Conservation (phyloP, 306 rosid species). For the Astragalus glycyphyllos region DNA sequence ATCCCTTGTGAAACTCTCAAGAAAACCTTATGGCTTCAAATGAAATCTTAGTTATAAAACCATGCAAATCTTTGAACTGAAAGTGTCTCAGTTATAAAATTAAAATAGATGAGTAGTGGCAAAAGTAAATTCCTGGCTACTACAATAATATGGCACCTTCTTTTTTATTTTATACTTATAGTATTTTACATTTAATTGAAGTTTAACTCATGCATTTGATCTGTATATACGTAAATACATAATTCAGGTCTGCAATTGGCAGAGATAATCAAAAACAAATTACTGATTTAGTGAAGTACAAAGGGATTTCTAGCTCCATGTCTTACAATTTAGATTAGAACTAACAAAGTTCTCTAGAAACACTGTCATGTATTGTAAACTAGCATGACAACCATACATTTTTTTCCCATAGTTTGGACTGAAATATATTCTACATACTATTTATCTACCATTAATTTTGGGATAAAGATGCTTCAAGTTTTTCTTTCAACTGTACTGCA, state of each 20-base stretch:
- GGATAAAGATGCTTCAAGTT: conserved; percentile 70
- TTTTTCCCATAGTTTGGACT: conserved; percentile 28
- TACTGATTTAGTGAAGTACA: conserved; percentile 24
- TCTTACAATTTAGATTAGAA: conserved; percentile 26
- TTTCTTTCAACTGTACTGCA: conserved; percentile 77
- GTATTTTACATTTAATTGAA: conserved; percentile 9
- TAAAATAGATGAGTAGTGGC: background rate
- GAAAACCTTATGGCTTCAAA: background rate
- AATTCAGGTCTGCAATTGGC: background rate
- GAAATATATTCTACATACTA: conserved; percentile 39
- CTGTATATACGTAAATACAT: conserved; percentile 13
- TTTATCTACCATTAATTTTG: conserved; percentile 41
- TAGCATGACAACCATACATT: conserved; percentile 22
- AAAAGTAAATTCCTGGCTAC: background rate
- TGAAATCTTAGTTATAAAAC: conserved; percentile 15
- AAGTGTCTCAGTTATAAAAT: background rate
- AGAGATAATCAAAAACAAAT: conserved; percentile 10
- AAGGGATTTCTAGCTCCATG: conserved; percentile 23
- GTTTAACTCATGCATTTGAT: conserved; percentile 30
- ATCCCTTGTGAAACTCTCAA: background rate
- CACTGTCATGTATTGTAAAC: conserved; percentile 1
- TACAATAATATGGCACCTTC: background rate
- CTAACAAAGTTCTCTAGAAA: conserved; percentile 14
- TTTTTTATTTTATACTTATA: background rate
- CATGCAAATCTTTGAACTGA: background rate